Conservation (phyloP, 768 basidiomycete genomes). For the Gelatoporia subvermispora region DNA sequence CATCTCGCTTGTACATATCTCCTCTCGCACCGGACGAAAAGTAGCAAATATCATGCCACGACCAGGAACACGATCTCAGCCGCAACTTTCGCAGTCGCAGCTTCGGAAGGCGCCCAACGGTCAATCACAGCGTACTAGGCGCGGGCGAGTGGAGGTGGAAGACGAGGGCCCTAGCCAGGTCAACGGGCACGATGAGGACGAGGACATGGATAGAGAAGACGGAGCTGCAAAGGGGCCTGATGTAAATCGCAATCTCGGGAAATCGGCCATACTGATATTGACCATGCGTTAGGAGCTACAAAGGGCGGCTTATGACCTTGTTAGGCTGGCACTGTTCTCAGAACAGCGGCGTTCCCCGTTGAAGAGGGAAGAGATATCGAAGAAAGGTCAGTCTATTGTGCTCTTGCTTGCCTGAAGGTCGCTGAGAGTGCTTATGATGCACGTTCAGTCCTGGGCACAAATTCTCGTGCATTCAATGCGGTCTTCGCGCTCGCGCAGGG, state of each 20-base stretch:
- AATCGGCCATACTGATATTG: neutral
- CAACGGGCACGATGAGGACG: constrained; percentile 28
- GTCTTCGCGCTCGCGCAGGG: constrained; percentile 63
- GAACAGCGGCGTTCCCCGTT: constrained; percentile 68
- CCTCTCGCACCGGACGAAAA: too few species aligned
- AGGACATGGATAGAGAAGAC: constrained; percentile 28
- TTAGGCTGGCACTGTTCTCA: constrained; percentile 75
- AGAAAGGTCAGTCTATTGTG: constrained; percentile 52
- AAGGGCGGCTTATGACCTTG: constrained; percentile 67
- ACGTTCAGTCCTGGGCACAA: constrained; percentile 43
- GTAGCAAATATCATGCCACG: constrained; percentile 31
- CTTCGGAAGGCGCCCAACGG: constrained; percentile 23
- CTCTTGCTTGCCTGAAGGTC: neutral
- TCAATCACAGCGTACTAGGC: constrained; percentile 21
- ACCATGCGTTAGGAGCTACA: constrained; percentile 45
- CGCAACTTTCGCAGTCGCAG: constrained; percentile 35
- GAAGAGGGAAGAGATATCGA: constrained; percentile 79
- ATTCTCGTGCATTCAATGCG: constrained; percentile 54
- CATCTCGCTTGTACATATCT: too few species aligned
- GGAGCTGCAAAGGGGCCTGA: constrained; percentile 23
- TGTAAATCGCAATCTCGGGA: neutral
- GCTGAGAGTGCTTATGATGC: constrained; percentile 22
- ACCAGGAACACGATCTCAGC: constrained; percentile 36
- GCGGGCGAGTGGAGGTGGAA: constrained; percentile 30
- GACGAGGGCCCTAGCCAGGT: constrained; percentile 33